These are phyloP conservation scores for Colletotrichum lindemuthianum DNA, from an alignment of 2,329 filamentous ascomycete genomes.

Conservation along the genomic window DNA sequence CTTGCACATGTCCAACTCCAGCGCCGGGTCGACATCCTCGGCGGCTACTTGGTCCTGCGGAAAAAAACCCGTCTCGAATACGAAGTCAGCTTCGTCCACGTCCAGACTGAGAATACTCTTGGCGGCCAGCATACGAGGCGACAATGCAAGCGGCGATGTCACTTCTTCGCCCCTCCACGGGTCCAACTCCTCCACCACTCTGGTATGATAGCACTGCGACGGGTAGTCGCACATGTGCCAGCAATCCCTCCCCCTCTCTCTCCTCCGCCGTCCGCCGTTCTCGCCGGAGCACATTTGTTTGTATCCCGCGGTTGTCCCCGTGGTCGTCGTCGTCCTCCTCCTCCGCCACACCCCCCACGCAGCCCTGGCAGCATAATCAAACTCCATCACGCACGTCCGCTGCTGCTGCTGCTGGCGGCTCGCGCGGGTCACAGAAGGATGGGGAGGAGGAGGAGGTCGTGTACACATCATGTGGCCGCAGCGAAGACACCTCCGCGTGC, in stretches of 20 bases:
- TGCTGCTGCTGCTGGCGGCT: conserved; percentile 16
- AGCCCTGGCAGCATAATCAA: conserved; percentile 48
- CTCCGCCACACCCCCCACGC: conserved; percentile 44
- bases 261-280: neutral
- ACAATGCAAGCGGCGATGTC: neutral
- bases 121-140: neutral
- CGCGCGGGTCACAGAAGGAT: neutral
- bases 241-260: neutral
- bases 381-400: conserved; percentile 41
- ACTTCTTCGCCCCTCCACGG: too few species aligned
- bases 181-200: neutral
- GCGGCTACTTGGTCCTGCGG: neutral
- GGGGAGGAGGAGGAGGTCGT: conserved; percentile 4
- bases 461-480: conserved; percentile 50
- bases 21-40: neutral
- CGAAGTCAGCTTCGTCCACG: neutral
- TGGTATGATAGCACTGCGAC: conserved; percentile 9
- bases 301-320: neutral
- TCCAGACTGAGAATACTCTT: neutral
- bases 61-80: neutral
- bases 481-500: conserved; percentile 50
- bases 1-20: neutral
- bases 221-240: conserved; percentile 20
- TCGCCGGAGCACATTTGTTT: neutral
- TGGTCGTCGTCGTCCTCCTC: neutral